Percentiles rank a stretch among this genome's conserved stretches.
phyloP scores from a whole-genome alignment of 352 stramenopile species.

The Phytophthora pistaciae region DNA sequence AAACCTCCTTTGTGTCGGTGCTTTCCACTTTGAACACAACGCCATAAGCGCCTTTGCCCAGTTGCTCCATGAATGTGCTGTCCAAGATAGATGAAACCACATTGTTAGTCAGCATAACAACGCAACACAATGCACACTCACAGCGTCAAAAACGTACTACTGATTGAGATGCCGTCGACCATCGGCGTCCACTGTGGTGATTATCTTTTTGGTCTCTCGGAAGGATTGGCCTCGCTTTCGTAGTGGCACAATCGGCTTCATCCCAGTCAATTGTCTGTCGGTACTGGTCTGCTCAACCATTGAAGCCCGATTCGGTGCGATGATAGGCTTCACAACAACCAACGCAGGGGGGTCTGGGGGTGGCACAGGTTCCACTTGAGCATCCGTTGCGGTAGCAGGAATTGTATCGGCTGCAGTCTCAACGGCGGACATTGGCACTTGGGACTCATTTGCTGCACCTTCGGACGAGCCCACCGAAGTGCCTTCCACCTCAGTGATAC shows the following conservation, averaged over 20 bases:
- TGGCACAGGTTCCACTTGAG: not conserved
- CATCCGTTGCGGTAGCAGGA: not conserved
- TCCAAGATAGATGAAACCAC: not conserved
- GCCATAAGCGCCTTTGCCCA: slow-evolving; percentile 80
- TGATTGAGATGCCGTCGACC: slow-evolving; percentile 75
- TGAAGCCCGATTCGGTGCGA: slow-evolving; percentile 15
- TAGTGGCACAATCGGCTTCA: slow-evolving; percentile 67
- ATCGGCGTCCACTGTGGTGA: slow-evolving; percentile 55
- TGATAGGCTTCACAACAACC: slow-evolving; percentile 29
- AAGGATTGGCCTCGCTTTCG: slow-evolving; percentile 78
- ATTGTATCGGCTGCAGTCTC: not conserved
- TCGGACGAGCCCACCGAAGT: slow-evolving; percentile 5
- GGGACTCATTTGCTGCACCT: not conserved
- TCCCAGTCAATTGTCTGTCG: slow-evolving; percentile 52
- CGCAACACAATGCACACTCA: not conserved
- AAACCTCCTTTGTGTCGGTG: slow-evolving; percentile 75
- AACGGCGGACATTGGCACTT: not conserved
- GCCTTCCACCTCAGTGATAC: not conserved
- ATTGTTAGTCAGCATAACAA: slow-evolving; percentile 1
- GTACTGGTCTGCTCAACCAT: slow-evolving; percentile 20
- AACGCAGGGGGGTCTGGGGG: slow-evolving; percentile 16
- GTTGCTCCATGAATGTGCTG: slow-evolving; percentile 78
- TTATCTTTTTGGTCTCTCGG: slow-evolving; percentile 67
- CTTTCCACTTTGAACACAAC: slow-evolving; percentile 75
- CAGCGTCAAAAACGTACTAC: slow-evolving; percentile 52